Base-by-base conservation (phyloP, 768 basidiomycete genomes). In the Piloderma croceum region DNA sequence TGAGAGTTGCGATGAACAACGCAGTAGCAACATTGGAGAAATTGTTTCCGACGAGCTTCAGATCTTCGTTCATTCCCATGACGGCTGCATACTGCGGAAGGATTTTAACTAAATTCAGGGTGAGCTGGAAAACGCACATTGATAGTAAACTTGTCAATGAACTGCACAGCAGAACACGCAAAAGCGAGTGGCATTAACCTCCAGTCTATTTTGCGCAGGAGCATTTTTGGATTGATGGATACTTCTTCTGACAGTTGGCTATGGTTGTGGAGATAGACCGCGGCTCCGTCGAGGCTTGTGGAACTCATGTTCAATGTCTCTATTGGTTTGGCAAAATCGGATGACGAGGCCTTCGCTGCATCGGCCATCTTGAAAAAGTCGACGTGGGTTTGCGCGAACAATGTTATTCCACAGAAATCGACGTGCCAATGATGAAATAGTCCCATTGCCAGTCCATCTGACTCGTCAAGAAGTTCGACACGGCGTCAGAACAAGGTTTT, bases 191-290 rank as follows among this genome's bases (percentile, higher is more conserved):
- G 47, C 10, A 45, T 41, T 22, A 49, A 45, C 21, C 43, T 40
- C 34, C 43, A 17, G 34, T 49, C 47, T n/a, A 49, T 49, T n/a
- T 49, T 49, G 11, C 47, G 47, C 44, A 49, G 37, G 15, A 49
- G 47, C 13, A 24, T 41, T 12, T 41, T 41, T 19, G 36, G 44
- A 41, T 49, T 41, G 21, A 49, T 44, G n/a, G n/a, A n/a, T 7
- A 15, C 12, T 12, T 15, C 34, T 25, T 38, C 41, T 19, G 34
- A 31, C 33, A 34, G 22, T 29, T 21, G 35, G 10, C 34, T 11
- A 24, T 48, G 47, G 11, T 33, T 15, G 3, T 49, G 41, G 4
- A 49, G 44, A 21, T 49, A 49, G 10, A 45, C 34, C 15, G 45
- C 43, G 4, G 47, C 47, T 12, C 38, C 38, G 41, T 48, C 47